Evolutionary conservation across 2,329 filamentous ascomycete species (phyloP), one percentile per base, ranked within the genome.

Genomic region (Claviceps pusilla): DNA sequence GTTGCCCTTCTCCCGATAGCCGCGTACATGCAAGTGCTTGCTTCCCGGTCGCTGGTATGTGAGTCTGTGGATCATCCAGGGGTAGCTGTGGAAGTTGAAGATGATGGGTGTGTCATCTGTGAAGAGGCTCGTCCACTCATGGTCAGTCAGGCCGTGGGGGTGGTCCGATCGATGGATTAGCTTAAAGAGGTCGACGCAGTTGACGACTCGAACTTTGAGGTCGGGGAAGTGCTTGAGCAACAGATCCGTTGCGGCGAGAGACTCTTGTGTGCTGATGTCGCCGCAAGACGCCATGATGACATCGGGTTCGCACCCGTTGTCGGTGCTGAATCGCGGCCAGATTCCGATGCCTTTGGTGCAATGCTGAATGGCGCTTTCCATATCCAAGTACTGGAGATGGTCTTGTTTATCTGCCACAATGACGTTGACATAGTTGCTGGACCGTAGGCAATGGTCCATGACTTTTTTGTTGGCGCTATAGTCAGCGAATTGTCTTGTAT

Each of bases 81-180:
- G 86, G 70, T 90, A 89, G 37, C 80, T 84, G 72, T 90, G 86
- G 78, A 89, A 90, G 72, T 89, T 89, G 75, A 90, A 89, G 64
- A 89, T 81, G 64, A 88, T 73, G 28, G 86, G 86, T 59, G 76
- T 82, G 71, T 88, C 73, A 16, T 76, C 73, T 0, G 86, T 89
- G 74, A 90, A 90, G 59, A 89, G 71, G 43, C 83, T 73, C 14
- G 68, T 69, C 79, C 83, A 90, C 64, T 88, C 82, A 19, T 61
- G 59, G 60, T 87, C 80, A 0, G 73, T 76, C 55, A 89, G 74
- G 45, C 86, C 86, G 68, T 90, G 86, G 0, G 86, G 82, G 65
- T 90, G 86, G 61, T 88, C 80, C 24, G 68, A 71, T 55, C 80
- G 74, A 56, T 82, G 79, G 61, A 89, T 87, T 50, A 90, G 75